phyloP scores from a whole-genome alignment of 148 eudicot genomes.

The Diospyros lotus region DNA sequence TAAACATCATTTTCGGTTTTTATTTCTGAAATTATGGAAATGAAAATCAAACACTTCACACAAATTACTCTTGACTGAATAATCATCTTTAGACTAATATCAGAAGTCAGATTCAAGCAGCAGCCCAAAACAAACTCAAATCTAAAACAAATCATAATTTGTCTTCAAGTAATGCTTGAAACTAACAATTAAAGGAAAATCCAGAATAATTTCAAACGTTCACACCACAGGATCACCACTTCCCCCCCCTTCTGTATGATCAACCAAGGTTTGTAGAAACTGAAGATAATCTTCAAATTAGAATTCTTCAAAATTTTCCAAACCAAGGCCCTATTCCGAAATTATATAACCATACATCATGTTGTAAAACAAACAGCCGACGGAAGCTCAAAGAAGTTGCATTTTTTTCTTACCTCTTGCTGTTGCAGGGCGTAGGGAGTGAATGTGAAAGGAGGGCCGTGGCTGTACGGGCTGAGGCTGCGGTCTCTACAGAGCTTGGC shows the following conservation, averaged over 20 bases:
- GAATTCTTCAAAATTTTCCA: too few relatives aligned
- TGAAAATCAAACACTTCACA: too few relatives aligned
- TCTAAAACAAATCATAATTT: background rate
- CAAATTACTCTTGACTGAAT: too few relatives aligned
- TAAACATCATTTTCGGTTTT: too few relatives aligned
- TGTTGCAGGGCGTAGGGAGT: slow-evolving; percentile 51
- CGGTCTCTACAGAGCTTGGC: slow-evolving; percentile 76
- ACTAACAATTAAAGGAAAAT: background rate
- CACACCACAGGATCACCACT: background rate
- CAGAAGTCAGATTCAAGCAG: background rate
- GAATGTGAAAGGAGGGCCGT: slow-evolving; percentile 80
- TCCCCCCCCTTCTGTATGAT: background rate
- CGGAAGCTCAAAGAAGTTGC: too few relatives aligned
- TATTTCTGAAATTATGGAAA: too few relatives aligned
- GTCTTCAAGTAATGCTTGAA: background rate
- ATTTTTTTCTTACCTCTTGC: slow-evolving; percentile 40
- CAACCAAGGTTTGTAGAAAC: too few relatives aligned
- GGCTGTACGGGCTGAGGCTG: slow-evolving; percentile 52
- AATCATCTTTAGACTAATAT: background rate
- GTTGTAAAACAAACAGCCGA: background rate
- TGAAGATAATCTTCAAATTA: too few relatives aligned
- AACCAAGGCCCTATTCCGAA: too few relatives aligned
- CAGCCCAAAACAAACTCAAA: background rate
- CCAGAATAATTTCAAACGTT: background rate
- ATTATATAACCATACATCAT: too few relatives aligned